These are phyloP conservation scores for Candida stauntonica DNA, from an alignment of 805 yeast species.

Conservation along the genomic window DNA sequence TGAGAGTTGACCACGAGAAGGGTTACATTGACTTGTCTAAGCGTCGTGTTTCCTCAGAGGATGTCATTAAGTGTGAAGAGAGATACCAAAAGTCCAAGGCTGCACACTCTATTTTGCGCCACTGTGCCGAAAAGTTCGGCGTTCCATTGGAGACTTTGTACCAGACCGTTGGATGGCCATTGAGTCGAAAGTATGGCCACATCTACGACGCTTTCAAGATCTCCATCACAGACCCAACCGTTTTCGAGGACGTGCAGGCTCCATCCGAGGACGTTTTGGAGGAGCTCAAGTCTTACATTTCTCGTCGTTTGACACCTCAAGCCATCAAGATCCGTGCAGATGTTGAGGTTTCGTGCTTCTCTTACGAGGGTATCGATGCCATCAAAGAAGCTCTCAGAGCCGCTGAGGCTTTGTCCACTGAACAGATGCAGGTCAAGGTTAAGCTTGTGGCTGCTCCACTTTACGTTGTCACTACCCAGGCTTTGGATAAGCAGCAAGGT, in stretches of 20 bases:
- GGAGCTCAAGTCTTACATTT: conserved; percentile 82
- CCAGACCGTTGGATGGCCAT: conserved; percentile 93
- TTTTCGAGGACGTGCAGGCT: conserved; percentile 74
- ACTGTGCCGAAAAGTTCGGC: conserved; percentile 95
- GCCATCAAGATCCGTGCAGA: conserved; percentile 98
- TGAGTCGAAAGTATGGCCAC: conserved; percentile 92
- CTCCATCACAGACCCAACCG: conserved; percentile 83
- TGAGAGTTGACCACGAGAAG: conserved; percentile 97
- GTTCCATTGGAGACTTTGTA: conserved; percentile 82
- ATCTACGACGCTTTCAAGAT: conserved; percentile 96
- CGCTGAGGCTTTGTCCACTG: conserved; percentile 82
- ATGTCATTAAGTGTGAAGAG: conserved; percentile 95
- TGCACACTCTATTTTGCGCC: conserved; percentile 96
- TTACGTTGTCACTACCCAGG: conserved; percentile 89
- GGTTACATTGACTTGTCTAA: conserved; percentile 97
- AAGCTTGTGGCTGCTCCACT: conserved; percentile 96
- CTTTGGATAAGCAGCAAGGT: conserved; percentile 89
- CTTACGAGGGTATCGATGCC: conserved; percentile 97
- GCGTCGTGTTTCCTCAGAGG: conserved; percentile 97
- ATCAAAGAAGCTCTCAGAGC: conserved; percentile 83
- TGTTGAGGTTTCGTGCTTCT: conserved; percentile 93
- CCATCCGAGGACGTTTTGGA: conserved; percentile 72
- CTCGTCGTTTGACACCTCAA: conserved; percentile 94
- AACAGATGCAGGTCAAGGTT: conserved; percentile 83
- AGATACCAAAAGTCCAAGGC: conserved; percentile 95